phyloP scores from a whole-genome alignment of 345 rosid species.

The Jatropha curcas region DNA sequence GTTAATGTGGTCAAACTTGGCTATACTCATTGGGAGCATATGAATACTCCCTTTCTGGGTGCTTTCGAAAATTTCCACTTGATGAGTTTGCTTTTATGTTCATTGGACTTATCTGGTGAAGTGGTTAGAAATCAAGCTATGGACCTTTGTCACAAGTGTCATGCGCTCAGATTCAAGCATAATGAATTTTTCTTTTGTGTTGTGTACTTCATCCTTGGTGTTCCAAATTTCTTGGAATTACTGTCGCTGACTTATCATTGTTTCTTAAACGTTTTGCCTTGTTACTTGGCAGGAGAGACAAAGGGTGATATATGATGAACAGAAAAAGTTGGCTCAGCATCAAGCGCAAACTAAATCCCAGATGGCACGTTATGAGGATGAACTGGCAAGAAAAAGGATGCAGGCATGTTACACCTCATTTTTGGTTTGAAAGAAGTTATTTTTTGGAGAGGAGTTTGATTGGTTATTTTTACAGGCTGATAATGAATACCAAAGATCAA shows the following conservation, averaged over 20 bases:
- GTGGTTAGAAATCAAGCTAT: neutral
- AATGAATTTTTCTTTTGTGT: neutral
- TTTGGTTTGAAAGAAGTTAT: constrained; percentile 14
- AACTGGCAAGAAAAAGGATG: constrained; percentile 94
- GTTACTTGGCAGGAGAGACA: constrained; percentile 70
- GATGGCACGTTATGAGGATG: constrained; percentile 95
- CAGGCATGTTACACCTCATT: constrained; percentile 55
- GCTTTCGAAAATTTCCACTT: too few species aligned
- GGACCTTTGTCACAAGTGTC: constrained; percentile 2
- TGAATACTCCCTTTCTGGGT: too few species aligned
- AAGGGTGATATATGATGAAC: constrained; percentile 85
- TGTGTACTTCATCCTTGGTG: constrained; percentile 5
- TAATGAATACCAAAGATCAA: constrained; percentile 80
- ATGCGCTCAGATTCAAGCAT: neutral
- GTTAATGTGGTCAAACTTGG: too few species aligned
- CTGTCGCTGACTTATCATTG: neutral
- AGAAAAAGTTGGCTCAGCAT: constrained; percentile 82
- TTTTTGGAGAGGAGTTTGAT: constrained; percentile 21
- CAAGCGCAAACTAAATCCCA: constrained; percentile 93
- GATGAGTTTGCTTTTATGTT: too few species aligned
- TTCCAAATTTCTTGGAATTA: neutral
- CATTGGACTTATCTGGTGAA: neutral
- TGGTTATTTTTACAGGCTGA: constrained; percentile 59
- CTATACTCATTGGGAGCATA: too few species aligned
- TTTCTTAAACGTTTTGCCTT: constrained; percentile 4